These are phyloP conservation scores for Tetracladium setigerum DNA, from an alignment of 495 filamentous ascomycete genomes.

Conservation along the genomic window DNA sequence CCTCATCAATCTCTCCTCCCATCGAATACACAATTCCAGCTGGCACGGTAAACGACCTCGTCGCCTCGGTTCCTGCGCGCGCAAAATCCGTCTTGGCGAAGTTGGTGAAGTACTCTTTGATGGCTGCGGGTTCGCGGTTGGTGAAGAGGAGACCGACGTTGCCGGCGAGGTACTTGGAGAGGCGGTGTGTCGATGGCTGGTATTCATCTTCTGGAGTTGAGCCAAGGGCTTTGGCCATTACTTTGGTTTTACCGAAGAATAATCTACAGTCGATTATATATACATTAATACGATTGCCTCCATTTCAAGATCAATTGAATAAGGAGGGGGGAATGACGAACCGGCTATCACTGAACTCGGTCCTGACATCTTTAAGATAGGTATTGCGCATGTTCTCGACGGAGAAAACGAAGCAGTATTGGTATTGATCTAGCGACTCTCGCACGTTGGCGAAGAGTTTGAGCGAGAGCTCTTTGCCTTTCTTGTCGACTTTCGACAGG, in stretches of 20 bases:
- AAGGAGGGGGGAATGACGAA: constrained; percentile 36
- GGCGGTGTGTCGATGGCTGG: constrained; percentile 60
- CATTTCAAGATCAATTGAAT: background rate
- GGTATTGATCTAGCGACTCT: constrained; percentile 76
- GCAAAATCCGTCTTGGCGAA: constrained; percentile 75
- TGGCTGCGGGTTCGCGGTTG: constrained; percentile 52
- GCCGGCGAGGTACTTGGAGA: constrained; percentile 66
- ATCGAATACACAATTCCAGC: constrained; percentile 68
- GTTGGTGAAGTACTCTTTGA: constrained; percentile 58
- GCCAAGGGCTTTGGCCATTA: constrained; percentile 91
- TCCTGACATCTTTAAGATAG: constrained; percentile 85
- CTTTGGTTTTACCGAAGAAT: constrained; percentile 98
- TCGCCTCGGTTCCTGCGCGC: constrained; percentile 70
- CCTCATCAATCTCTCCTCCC: constrained; percentile 65
- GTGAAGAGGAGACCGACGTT: constrained; percentile 90
- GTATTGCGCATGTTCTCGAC: constrained; percentile 99
- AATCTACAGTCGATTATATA: constrained; percentile 40
- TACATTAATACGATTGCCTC: background rate
- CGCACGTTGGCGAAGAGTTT: constrained; percentile 82
- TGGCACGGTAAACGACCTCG: constrained; percentile 69
- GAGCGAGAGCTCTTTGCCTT: constrained; percentile 81
- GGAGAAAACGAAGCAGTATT: constrained; percentile 85
- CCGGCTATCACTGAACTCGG: constrained; percentile 78
- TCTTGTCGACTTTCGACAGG: constrained; percentile 84
- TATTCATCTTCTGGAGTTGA: constrained; percentile 64